Percentiles rank a stretch among this genome's conserved stretches.
Conservation (phyloP, 257 asterid species). For the Gentiana straminea region DNA sequence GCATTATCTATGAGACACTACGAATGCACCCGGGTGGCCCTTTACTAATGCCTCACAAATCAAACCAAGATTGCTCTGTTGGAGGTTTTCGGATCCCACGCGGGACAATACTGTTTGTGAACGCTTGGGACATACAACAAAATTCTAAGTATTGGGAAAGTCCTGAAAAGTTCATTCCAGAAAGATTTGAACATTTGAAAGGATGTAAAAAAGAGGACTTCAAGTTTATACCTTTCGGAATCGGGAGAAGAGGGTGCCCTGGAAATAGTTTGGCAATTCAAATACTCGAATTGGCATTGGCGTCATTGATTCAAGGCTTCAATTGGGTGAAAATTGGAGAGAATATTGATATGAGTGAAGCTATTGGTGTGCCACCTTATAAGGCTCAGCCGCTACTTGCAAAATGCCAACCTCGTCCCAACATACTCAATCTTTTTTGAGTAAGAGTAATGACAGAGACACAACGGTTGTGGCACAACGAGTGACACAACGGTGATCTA, state of each 20-base stretch:
- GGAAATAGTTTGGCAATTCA: conserved; percentile 53
- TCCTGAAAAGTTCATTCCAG: conserved; percentile 44
- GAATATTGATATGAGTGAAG: conserved; percentile 36
- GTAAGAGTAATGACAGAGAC: too few relatives aligned
- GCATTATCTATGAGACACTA: conserved; percentile 48
- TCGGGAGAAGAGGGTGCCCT: conserved; percentile 65
- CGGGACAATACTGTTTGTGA: conserved; percentile 45
- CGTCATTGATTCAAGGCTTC: conserved; percentile 56
- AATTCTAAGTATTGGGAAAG: conserved; percentile 50
- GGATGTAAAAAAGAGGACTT: conserved; percentile 21
- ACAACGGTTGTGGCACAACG: too few relatives aligned
- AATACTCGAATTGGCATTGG: conserved; percentile 40
- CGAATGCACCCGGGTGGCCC: conserved; percentile 53
- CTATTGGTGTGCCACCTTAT: conserved; percentile 32
- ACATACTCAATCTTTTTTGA: conserved; percentile 14
- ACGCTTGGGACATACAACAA: conserved; percentile 55
- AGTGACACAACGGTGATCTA: too few relatives aligned
- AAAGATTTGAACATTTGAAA: conserved; percentile 25
- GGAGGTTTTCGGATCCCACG: conserved; percentile 40
- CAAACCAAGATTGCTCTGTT: conserved; percentile 44
- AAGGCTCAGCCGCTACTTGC: conserved; percentile 45
- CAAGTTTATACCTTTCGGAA: conserved; percentile 40
- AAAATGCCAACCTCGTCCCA: conserved; percentile 33
- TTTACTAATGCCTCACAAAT: conserved; percentile 48
- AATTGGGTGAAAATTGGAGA: conserved; percentile 41